Evolutionary conservation across 129 eudicot species (phyloP), one percentile per base, ranked within the genome.

Genomic region (Deinandra increscens): DNA sequence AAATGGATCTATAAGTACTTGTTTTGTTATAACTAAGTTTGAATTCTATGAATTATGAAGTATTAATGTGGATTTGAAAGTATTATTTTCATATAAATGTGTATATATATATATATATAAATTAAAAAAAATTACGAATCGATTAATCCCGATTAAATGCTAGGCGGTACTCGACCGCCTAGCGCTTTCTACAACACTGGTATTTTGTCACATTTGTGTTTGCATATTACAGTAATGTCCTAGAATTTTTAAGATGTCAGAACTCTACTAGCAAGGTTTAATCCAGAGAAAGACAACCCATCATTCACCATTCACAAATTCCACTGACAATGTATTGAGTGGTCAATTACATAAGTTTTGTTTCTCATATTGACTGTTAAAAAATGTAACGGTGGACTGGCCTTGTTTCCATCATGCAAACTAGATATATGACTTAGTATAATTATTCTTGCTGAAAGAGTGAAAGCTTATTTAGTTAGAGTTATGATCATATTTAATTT

Each of bases 381-480:
- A 19, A 23, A 23, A 23, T 55, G 62, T 23, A 55, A 37, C 11
- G 17, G 36, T 11, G 62, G 36, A 55, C 18, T 12, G 9, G 62
- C 38, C 11, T 26, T 4, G 15, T 13, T 56, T 56, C 26, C 62
- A 23, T 56, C 62, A 56, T 55, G 15, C 14, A 23, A 56, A 23
- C 38, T 26, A 26, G 38, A 56, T 56, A 56, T 48, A 56, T 56
- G 9, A 66, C 45, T 33, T 60, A 60, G 45, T 23, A n/a, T 45
- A 6, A 8, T 23, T 6, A 26, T 45, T 45, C 36, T 10, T 66
- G 58, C 59, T 66, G 26, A 23, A 26, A 26, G 31, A 26, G 31
- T 26, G 31, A 26, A 7, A 44, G 43, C 9, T 8, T 66, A 66
- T 66, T 31, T 48, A 67, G 60, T 48, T 67, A 10, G 72, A 31